Conservation (phyloP, 306 rosid genomes). For the Acacia crassicarpa region DNA sequence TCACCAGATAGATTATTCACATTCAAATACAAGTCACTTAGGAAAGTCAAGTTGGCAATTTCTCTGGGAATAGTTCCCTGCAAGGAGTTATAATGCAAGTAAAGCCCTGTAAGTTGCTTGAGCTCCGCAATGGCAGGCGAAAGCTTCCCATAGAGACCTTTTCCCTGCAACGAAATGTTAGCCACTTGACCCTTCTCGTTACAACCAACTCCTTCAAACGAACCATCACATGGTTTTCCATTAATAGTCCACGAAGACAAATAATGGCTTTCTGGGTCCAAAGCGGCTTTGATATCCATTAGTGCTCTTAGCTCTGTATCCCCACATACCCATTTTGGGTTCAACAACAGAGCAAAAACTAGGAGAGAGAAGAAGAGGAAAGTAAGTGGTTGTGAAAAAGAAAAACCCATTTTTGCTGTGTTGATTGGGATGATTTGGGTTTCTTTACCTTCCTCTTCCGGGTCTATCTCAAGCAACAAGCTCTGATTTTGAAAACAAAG, state of each 20-base stretch:
- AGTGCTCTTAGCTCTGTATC: slow-evolving; percentile 62
- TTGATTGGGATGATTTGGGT: background rate
- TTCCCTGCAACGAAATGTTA: slow-evolving; percentile 72
- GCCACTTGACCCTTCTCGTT: slow-evolving; percentile 62
- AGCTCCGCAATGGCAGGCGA: slow-evolving; percentile 67
- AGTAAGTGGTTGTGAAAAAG: slow-evolving; percentile 12
- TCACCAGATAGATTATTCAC: slow-evolving; percentile 69
- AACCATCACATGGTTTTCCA: slow-evolving; percentile 60
- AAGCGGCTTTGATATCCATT: slow-evolving; percentile 53
- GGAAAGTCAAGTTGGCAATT: slow-evolving; percentile 54
- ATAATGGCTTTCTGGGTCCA: slow-evolving; percentile 59
- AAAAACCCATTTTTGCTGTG: slow-evolving; percentile 44
- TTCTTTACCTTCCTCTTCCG: background rate
- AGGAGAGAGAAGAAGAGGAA: slow-evolving; percentile 40
- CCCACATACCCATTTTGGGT: slow-evolving; percentile 43
- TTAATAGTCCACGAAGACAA: slow-evolving; percentile 61
- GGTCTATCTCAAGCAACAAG: background rate
- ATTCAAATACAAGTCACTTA: slow-evolving; percentile 73
- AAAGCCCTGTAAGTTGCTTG: slow-evolving; percentile 72
- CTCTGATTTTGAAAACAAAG: slow-evolving; percentile 18
- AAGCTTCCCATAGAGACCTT: slow-evolving; percentile 66
- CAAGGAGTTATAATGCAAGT: slow-evolving; percentile 73
- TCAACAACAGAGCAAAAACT: slow-evolving; percentile 30
- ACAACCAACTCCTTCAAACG: slow-evolving; percentile 74
- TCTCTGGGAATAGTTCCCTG: slow-evolving; percentile 66